phyloP scores from a whole-genome alignment of 768 basidiomycete species.

The Psilocybe subaeruginosa region DNA sequence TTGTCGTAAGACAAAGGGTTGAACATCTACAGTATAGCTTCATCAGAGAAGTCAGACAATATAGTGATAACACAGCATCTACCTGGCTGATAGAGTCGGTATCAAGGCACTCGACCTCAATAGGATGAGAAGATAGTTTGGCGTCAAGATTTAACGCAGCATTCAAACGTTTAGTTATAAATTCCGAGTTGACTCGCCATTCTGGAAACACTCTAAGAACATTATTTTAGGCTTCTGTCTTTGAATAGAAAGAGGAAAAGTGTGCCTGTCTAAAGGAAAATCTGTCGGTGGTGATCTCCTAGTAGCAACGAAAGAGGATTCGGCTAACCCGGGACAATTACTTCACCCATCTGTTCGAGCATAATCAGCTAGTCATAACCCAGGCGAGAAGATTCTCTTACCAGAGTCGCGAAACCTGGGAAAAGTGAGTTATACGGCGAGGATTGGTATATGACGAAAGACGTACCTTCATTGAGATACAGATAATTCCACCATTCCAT shows the following conservation, averaged over 20 bases:
- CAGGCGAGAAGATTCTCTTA: constrained; percentile 31
- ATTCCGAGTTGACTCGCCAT: constrained; percentile 82
- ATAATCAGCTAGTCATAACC: constrained; percentile 11
- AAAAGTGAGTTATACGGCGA: constrained; percentile 6
- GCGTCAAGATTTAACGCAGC: constrained; percentile 83
- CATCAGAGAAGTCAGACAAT: too few species aligned
- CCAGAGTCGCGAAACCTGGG: constrained; percentile 81
- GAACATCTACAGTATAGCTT: constrained; percentile 64
- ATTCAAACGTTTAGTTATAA: constrained; percentile 80
- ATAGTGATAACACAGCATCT: not conserved
- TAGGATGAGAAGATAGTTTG: constrained; percentile 87
- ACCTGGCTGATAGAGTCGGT: constrained; percentile 84
- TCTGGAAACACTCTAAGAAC: constrained; percentile 63
- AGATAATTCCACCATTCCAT: constrained; percentile 94
- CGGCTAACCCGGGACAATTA: constrained; percentile 70
- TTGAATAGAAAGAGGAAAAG: not conserved
- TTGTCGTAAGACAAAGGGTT: constrained; percentile 88
- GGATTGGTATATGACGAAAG: not conserved
- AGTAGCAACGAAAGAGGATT: not conserved
- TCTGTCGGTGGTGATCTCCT: too few species aligned
- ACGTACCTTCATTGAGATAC: constrained; percentile 75
- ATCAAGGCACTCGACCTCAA: constrained; percentile 90
- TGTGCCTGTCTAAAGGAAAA: constrained; percentile 53
- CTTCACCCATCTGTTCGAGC: constrained; percentile 78
- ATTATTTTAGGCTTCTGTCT: not conserved